Evolutionary conservation across 257 asterid genomes (phyloP).

Genomic region (Solanum dulcamara): DNA sequence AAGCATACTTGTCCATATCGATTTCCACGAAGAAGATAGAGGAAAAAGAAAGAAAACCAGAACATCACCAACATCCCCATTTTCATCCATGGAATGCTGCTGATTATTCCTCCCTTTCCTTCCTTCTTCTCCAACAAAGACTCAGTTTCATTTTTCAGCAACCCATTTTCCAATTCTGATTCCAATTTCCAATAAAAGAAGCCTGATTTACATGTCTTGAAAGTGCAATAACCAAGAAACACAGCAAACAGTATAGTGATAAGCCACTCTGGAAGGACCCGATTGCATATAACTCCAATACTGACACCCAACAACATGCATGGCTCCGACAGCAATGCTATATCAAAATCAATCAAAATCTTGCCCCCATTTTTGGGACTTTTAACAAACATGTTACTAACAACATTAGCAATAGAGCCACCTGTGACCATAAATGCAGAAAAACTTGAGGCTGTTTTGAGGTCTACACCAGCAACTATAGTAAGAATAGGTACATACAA

Average conservation of each 20-base stretch:
- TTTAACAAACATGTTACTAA: constrained; percentile 7
- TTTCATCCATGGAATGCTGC: constrained; percentile 50
- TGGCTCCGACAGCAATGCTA: constrained; percentile 74
- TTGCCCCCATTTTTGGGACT: constrained; percentile 8
- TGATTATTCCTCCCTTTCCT: not conserved
- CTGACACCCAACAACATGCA: constrained; percentile 80
- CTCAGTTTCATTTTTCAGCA: not conserved
- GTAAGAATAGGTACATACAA: constrained; percentile 60
- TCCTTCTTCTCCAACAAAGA: constrained; percentile 21
- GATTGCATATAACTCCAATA: constrained; percentile 57
- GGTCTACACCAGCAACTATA: constrained; percentile 50
- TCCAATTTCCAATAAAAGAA: constrained; percentile 49
- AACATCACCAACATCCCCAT: constrained; percentile 40
- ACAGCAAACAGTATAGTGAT: constrained; percentile 43
- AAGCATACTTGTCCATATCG: constrained; percentile 52
- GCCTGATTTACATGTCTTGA: constrained; percentile 60
- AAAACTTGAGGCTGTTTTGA: constrained; percentile 52
- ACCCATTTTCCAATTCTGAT: constrained; percentile 24
- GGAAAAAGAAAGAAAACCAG: constrained; percentile 56
- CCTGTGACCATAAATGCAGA: constrained; percentile 86
- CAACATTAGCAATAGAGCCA: constrained; percentile 65
- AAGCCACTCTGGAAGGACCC: constrained; percentile 72
- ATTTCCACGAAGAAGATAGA: constrained; percentile 83
- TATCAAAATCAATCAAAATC: constrained; percentile 51
- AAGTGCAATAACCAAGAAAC: constrained; percentile 58